These are phyloP conservation scores for Cryphonectria carpinicola DNA, from an alignment of 2,329 filamentous ascomycete genomes.

Conservation along the genomic window DNA sequence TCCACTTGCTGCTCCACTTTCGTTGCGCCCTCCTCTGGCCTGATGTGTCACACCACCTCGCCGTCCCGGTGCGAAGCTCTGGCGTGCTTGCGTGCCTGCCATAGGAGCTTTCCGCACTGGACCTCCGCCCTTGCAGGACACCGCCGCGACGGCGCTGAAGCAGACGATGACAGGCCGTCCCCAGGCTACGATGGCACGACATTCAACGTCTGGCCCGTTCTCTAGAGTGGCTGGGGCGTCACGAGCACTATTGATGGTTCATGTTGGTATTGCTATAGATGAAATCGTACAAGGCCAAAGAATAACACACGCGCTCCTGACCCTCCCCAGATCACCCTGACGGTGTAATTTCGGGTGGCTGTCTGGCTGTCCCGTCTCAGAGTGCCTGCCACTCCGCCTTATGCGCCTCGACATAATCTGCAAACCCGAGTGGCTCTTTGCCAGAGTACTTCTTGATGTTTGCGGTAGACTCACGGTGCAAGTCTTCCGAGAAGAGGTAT, in stretches of 20 bases:
- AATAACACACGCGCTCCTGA: neutral
- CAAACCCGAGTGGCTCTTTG: slow-evolving; percentile 19
- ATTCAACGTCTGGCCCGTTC: neutral
- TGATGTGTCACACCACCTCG: slow-evolving; percentile 24
- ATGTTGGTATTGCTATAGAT: neutral
- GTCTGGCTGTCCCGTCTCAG: neutral
- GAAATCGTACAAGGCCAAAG: neutral
- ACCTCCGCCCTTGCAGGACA: neutral
- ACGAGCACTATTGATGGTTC: neutral
- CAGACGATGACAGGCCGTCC: slow-evolving; percentile 5
- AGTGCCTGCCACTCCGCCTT: slow-evolving; percentile 25
- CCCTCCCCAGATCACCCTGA: neutral
- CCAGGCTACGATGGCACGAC: slow-evolving; percentile 3
- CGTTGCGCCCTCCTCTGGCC: slow-evolving; percentile 22
- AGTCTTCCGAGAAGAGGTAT: neutral
- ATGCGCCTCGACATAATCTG: slow-evolving; percentile 22
- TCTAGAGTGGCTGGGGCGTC: neutral
- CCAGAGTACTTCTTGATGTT: slow-evolving; percentile 27
- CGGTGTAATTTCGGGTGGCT: neutral
- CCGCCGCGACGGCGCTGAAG: neutral
- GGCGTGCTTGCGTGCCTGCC: neutral
- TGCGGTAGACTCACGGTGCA: neutral
- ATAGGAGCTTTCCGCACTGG: neutral
- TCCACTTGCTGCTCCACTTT: slow-evolving; percentile 26
- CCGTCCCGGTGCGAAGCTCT: neutral